Conservation (phyloP, 208 protist genomes). For the Leishmania tarentolae region DNA sequence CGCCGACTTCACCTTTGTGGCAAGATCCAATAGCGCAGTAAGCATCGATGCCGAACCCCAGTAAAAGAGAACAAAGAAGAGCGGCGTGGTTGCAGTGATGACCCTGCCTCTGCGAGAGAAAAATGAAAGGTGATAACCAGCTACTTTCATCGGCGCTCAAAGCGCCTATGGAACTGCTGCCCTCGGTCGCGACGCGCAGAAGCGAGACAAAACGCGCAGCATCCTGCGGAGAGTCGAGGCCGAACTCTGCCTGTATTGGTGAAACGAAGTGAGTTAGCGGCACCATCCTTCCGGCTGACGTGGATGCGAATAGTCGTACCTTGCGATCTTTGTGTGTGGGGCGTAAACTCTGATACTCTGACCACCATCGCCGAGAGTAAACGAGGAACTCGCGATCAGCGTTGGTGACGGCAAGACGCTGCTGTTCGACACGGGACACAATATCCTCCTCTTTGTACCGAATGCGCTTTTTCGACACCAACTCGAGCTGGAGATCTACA, state of each 20-base stretch:
- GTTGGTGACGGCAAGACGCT: slow-evolving; percentile 80
- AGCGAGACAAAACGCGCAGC: slow-evolving; percentile 92
- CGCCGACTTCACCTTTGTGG: slow-evolving; percentile 43
- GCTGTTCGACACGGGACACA: slow-evolving; percentile 64
- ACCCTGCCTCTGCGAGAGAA: slow-evolving; percentile 87
- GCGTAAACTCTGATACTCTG: slow-evolving; percentile 75
- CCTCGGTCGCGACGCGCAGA: slow-evolving; percentile 54
- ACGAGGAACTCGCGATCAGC: slow-evolving; percentile 93
- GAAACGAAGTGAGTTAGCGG: slow-evolving; percentile 90
- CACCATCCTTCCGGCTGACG: slow-evolving; percentile 77
- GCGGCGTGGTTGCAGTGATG: slow-evolving; percentile 83
- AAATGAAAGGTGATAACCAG: slow-evolving; percentile 85
- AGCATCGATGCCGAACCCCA: slow-evolving; percentile 91
- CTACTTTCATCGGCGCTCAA: slow-evolving; percentile 23
- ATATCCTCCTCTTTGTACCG: slow-evolving; percentile 85
- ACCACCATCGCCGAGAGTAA: slow-evolving; percentile 92
- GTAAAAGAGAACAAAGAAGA: slow-evolving; percentile 89
- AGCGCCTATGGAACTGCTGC: slow-evolving; percentile 33
- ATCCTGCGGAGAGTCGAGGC: slow-evolving; percentile 80
- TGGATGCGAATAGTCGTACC: slow-evolving; percentile 90
- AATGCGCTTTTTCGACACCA: slow-evolving; percentile 63
- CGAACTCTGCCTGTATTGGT: slow-evolving; percentile 65
- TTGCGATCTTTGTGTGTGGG: slow-evolving; percentile 70
- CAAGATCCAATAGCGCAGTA: slow-evolving; percentile 79
- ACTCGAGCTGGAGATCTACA: slow-evolving; percentile 88